Conservation (phyloP, 2,329 filamentous ascomycete genomes). For the Pseudocercospora ulei region DNA sequence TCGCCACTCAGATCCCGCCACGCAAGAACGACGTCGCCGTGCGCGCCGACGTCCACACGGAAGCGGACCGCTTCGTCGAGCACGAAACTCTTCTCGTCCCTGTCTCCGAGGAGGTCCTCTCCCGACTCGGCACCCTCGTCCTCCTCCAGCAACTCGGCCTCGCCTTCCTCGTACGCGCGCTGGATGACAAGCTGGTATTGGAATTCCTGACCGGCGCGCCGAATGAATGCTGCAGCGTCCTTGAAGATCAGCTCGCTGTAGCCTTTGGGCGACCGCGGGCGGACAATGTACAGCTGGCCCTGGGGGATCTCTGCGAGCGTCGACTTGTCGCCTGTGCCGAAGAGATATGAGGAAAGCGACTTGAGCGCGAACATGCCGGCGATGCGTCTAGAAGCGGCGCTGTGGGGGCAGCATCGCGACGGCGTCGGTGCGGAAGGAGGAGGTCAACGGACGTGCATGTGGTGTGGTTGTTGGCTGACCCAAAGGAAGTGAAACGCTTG, state of each 20-base stretch:
- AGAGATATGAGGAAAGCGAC: slow-evolving; percentile 62
- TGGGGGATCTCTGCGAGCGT: slow-evolving; percentile 88
- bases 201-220: slow-evolving; percentile 85
- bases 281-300: slow-evolving; percentile 93
- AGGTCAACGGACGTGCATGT: no score
- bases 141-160: slow-evolving; percentile 81
- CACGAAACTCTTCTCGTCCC: slow-evolving; percentile 94
- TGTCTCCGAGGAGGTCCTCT: slow-evolving; percentile 62
- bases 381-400: slow-evolving; percentile 3
- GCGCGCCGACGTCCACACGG: slow-evolving; percentile 68
- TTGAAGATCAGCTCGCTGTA: slow-evolving; percentile 97
- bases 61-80: slow-evolving; percentile 89
- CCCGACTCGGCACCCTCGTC: slow-evolving; percentile 69
- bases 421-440: not conserved
- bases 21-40: slow-evolving; percentile 75
- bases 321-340: slow-evolving; percentile 80
- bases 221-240: slow-evolving; percentile 84
- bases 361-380: slow-evolving; percentile 32
- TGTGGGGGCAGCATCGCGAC: slow-evolving; percentile 15
- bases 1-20: slow-evolving; percentile 95
- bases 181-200: slow-evolving; percentile 97
- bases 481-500: no score
- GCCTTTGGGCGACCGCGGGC: slow-evolving; percentile 87
- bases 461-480: no score
- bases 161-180: slow-evolving; percentile 92